phyloP scores from a whole-genome alignment of 139 green algal genomes.

The Parachlorella kessleri region DNA sequence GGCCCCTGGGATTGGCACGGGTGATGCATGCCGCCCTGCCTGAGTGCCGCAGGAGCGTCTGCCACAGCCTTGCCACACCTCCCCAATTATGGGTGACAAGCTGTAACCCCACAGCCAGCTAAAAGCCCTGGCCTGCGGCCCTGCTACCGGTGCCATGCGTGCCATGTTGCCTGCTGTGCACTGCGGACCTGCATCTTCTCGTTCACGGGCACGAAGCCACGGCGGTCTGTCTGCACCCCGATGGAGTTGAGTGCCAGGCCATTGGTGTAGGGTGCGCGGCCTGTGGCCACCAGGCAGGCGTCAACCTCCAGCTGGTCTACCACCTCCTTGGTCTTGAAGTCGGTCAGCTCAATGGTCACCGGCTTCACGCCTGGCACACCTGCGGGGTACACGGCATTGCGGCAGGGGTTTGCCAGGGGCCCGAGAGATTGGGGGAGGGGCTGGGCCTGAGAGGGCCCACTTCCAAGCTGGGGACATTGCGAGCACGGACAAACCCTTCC shows the following conservation, averaged over 20 bases:
- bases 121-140: no score
- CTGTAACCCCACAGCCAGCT: no score
- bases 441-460: no score
- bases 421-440: not conserved
- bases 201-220: constrained; percentile 94
- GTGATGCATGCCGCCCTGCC: no score
- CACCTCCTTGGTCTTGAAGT: constrained; percentile 98
- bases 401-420: not conserved
- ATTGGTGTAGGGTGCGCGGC: constrained; percentile 82
- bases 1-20: no score
- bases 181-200: constrained; percentile 97
- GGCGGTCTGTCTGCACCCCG: constrained; percentile 78
- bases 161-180: no score
- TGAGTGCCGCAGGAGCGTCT: no score
- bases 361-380: constrained; percentile 89
- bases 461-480: no score
- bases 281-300: constrained; percentile 94
- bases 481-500: no score
- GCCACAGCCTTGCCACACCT: no score
- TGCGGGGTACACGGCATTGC: constrained; percentile 4
- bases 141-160: no score
- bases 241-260: constrained; percentile 88
- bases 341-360: constrained; percentile 96
- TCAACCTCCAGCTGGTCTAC: constrained; percentile 96
- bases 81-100: no score